Percentiles rank a stretch among this genome's conserved stretches.
Evolutionary conservation across 2,329 filamentous ascomycete species (phyloP).

Genomic region (Scytalidium lignicola): DNA sequence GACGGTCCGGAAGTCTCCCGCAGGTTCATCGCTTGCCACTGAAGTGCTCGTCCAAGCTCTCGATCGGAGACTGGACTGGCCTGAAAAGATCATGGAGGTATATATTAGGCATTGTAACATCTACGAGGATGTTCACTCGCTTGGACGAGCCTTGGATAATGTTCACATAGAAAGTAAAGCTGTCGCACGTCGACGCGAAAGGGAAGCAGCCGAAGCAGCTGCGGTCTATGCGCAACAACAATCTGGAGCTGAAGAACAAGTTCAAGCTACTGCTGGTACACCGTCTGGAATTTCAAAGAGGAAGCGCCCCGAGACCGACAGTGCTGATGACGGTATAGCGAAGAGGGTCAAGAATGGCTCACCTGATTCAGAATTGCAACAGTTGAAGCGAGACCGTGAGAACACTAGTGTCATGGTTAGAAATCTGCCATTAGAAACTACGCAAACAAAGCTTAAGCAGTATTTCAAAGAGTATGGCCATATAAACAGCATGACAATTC

Average conservation of each 20-base stretch:
- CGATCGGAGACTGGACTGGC: slow-evolving; percentile 62
- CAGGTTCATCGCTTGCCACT: slow-evolving; percentile 67
- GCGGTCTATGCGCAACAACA: slow-evolving; percentile 41
- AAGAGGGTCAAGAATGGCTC: slow-evolving; percentile 59
- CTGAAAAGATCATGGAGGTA: slow-evolving; percentile 69
- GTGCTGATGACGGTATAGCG: slow-evolving; percentile 44
- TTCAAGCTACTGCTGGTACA: slow-evolving; percentile 11
- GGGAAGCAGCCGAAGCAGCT: slow-evolving; percentile 57
- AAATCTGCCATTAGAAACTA: slow-evolving; percentile 66
- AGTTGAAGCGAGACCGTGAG: slow-evolving; percentile 77
- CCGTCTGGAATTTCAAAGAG: slow-evolving; percentile 50
- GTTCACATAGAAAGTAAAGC: slow-evolving; percentile 64
- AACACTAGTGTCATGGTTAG: slow-evolving; percentile 80
- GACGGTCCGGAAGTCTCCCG: slow-evolving; percentile 33
- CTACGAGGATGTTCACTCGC: slow-evolving; percentile 72
- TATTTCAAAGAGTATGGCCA: slow-evolving; percentile 90
- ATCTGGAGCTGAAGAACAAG: slow-evolving; percentile 25
- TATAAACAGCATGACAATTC: slow-evolving; percentile 70
- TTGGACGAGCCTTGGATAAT: slow-evolving; percentile 69
- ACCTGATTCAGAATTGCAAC: slow-evolving; percentile 31
- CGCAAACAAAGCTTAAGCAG: slow-evolving; percentile 70
- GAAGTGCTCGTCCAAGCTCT: slow-evolving; percentile 70
- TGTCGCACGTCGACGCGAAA: slow-evolving; percentile 58
- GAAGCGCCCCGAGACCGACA: slow-evolving; percentile 57
- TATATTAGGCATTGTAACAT: slow-evolving; percentile 82